phyloP scores from a whole-genome alignment of 2,329 filamentous ascomycete genomes.

The Beauveria sp. region DNA sequence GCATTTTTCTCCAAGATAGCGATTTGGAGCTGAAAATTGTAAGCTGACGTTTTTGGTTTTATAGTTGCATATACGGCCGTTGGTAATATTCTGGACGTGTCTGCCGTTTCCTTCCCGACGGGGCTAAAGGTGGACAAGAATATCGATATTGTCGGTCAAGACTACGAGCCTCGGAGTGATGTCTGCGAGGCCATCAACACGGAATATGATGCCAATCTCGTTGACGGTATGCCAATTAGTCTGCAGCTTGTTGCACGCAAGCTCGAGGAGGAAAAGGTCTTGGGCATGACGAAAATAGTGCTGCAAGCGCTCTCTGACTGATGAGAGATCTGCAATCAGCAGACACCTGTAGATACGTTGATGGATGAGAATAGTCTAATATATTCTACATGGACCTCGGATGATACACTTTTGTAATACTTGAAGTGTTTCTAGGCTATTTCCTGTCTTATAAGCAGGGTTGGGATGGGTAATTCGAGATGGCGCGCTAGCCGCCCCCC shows the following conservation, averaged over 20 bases:
- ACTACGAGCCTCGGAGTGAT: conserved; percentile 27
- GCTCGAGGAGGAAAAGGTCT: conserved; percentile 33
- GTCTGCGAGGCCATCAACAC: conserved; percentile 30
- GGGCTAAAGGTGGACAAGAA: conserved; percentile 32
- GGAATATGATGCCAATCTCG: conserved; percentile 31
- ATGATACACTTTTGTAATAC: too few species aligned
- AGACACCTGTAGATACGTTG: neutral
- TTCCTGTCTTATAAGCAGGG: too few species aligned
- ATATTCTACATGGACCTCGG: too few species aligned
- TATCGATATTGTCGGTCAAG: conserved; percentile 25
- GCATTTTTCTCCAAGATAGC: conserved; percentile 15
- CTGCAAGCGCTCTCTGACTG: conserved; percentile 14
- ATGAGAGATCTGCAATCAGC: neutral
- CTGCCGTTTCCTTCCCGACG: conserved; percentile 39
- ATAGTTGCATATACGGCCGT: conserved; percentile 43
- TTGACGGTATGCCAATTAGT: conserved; percentile 36
- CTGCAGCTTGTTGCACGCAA: conserved; percentile 36
- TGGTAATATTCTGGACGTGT: conserved; percentile 42
- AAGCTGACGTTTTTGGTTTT: neutral
- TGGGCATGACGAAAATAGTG: conserved; percentile 25
- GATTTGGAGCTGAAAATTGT: conserved; percentile 8
- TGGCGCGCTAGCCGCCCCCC: too few species aligned
- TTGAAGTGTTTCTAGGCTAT: too few species aligned
- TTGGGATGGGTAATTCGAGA: too few species aligned
- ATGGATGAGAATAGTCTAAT: neutral